Evolutionary conservation across 306 rosid species (phyloP), one percentile per base, ranked within the genome.

Genomic region (Glycine latifolia): DNA sequence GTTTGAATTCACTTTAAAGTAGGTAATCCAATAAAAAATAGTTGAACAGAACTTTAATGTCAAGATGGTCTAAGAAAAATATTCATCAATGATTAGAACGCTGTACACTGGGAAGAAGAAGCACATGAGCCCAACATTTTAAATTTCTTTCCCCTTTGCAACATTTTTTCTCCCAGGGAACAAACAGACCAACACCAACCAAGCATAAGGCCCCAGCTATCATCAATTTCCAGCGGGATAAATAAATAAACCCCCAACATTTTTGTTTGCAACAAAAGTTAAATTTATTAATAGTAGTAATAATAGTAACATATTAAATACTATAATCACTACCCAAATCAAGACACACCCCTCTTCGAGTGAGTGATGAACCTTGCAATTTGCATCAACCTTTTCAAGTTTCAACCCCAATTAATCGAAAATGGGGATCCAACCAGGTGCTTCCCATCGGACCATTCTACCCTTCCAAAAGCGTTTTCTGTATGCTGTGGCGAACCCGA

Each of bases 391-490:
- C 31, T 26, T 26, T 26, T 26, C 44, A 4, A 39, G 31, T 26
- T 26, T 39, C 44, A 39, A 39, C 44, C 44, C 89, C 85, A 85
- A 54, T 61, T 85, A 71, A 93, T 73, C 0, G 97, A 85, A 9
- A 95, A 78, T 0, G 97, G 95, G 63, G 90, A 86, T 39, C 94
- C 97, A 33, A 95, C 99, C 7, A 81, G 63, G 80, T 81, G 89
- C 84, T 93, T 93, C 67, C 94, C 99, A 67, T 95, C 91, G 2
- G 94, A 78, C 99, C 99, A 95, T 48, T 85, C 95, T 48, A 95
- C 58, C 33, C 91, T 86, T 70, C 86, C 95, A 77, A 91, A 95
- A 2, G 82, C 85, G 49, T 48, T 86, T 31, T 16, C 44, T 13
- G 3, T 73, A 48, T 81, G 6, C 1, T 87, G 69, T 2, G 39